Evolutionary conservation across 2,329 filamentous ascomycete genomes (phyloP).

Genomic region (Fusarium avenaceum): DNA sequence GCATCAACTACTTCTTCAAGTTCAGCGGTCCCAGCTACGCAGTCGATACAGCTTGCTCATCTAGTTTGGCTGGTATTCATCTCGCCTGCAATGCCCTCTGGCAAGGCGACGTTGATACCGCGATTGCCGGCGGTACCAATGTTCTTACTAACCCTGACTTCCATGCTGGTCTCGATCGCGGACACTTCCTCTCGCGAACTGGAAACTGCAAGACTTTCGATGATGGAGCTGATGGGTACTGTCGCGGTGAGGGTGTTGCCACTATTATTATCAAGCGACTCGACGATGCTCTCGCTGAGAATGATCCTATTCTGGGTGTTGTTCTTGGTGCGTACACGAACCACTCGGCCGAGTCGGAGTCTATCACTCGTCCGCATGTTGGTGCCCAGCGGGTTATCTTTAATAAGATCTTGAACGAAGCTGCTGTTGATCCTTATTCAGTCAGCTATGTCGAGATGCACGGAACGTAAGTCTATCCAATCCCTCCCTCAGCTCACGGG

Average conservation of each 20-base stretch:
- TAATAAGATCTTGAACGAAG: slow-evolving; percentile 75
- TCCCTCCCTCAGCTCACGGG: too few species aligned
- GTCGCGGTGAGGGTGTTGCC: slow-evolving; percentile 64
- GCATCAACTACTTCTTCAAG: slow-evolving; percentile 85
- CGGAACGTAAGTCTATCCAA: slow-evolving; percentile 58
- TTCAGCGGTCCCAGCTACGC: slow-evolving; percentile 80
- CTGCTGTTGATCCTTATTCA: slow-evolving; percentile 80
- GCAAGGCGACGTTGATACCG: slow-evolving; percentile 82
- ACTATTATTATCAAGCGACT: slow-evolving; percentile 65
- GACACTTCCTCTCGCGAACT: slow-evolving; percentile 72
- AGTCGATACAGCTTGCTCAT: slow-evolving; percentile 84
- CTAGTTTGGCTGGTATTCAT: slow-evolving; percentile 78
- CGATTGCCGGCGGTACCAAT: slow-evolving; percentile 81
- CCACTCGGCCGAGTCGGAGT: slow-evolving; percentile 77
- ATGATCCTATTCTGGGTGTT: slow-evolving; percentile 75
- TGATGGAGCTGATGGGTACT: slow-evolving; percentile 72
- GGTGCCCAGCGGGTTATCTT: slow-evolving; percentile 73
- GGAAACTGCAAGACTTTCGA: slow-evolving; percentile 63
- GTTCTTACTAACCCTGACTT: slow-evolving; percentile 76
- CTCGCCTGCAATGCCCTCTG: slow-evolving; percentile 77
- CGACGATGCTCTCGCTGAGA: slow-evolving; percentile 64
- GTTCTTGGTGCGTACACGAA: slow-evolving; percentile 76
- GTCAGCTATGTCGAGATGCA: slow-evolving; percentile 93
- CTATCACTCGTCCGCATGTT: slow-evolving; percentile 79
- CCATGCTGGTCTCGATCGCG: slow-evolving; percentile 72